Conservation (phyloP, 1,284 basidiomycete species). For the Chiua sp. region DNA sequence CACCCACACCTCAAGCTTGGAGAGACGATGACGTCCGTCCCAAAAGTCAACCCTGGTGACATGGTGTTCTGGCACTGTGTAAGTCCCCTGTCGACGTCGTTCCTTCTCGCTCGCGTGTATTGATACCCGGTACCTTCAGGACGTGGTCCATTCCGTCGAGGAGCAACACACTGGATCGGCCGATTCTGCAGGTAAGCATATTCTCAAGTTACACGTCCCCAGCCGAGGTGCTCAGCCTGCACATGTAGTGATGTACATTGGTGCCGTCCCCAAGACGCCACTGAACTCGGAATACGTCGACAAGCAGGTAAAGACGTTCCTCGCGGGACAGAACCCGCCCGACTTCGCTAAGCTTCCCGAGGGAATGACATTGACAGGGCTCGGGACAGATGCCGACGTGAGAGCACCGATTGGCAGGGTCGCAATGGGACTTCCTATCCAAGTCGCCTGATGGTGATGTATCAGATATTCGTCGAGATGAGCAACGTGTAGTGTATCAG, state of each 20-base stretch:
- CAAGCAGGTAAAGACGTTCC: constrained; percentile 66
- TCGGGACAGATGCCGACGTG: constrained; percentile 30
- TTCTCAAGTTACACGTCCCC: neutral
- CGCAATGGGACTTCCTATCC: constrained; percentile 36
- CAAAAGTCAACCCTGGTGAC: constrained; percentile 79
- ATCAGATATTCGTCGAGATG: neutral
- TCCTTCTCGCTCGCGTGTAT: too few species aligned
- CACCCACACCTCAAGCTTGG: constrained; percentile 76
- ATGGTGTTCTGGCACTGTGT: constrained; percentile 89
- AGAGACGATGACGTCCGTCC: constrained; percentile 77
- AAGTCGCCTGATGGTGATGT: constrained; percentile 20
- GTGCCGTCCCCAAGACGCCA: constrained; percentile 76
- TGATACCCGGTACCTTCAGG: constrained; percentile 37
- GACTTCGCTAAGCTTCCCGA: constrained; percentile 69
- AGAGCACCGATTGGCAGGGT: constrained; percentile 27
- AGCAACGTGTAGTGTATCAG: too few species aligned
- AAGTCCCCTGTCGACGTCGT: constrained; percentile 12
- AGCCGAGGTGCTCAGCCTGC: neutral
- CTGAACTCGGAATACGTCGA: constrained; percentile 66
- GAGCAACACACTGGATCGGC: constrained; percentile 65
- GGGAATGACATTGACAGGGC: constrained; percentile 20
- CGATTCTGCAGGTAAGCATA: constrained; percentile 68
- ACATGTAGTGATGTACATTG: constrained; percentile 78
- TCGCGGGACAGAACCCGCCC: constrained; percentile 64
- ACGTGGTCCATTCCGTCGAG: constrained; percentile 85